These are phyloP conservation scores for Reticulascus tulasneorum DNA, from an alignment of 2,329 filamentous ascomycete genomes.

Conservation along the genomic window DNA sequence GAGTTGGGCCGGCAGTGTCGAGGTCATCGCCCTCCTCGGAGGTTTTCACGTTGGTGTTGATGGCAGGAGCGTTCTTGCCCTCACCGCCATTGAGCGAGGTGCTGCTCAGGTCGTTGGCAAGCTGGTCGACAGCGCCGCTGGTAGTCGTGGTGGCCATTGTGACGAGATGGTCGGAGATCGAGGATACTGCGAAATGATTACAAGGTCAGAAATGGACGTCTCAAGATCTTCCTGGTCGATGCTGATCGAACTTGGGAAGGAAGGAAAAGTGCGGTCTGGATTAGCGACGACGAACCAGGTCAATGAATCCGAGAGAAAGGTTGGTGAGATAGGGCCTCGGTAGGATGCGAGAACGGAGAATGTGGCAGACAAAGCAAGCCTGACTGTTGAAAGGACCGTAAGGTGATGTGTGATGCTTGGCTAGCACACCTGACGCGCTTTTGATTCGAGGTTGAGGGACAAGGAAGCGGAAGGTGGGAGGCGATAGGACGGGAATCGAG, in stretches of 20 bases:
- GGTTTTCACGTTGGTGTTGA: constrained; percentile 66
- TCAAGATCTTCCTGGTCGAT: constrained; percentile 1
- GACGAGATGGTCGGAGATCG: constrained; percentile 17
- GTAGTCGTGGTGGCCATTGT: constrained; percentile 60
- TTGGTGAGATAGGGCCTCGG: constrained; percentile 7
- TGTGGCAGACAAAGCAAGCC: constrained; percentile 4
- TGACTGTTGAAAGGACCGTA: constrained; percentile 8
- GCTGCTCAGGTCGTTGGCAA: constrained; percentile 72
- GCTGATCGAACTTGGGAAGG: background rate
- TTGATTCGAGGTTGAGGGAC: constrained; percentile 13
- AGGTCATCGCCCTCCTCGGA: constrained; percentile 52
- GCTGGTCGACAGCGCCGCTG: constrained; percentile 69
- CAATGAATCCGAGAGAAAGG: constrained; percentile 12
- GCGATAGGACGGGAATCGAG: constrained; percentile 6
- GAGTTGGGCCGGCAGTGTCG: constrained; percentile 65
- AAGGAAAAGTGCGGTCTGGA: background rate
- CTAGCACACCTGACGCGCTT: constrained; percentile 14
- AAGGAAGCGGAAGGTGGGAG: constrained; percentile 14
- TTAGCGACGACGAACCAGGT: constrained; percentile 8
- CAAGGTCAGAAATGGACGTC: constrained; percentile 1
- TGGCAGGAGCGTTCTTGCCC: constrained; percentile 60
- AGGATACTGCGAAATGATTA: constrained; percentile 11
- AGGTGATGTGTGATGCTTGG: constrained; percentile 14
- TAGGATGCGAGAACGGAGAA: constrained; percentile 6
- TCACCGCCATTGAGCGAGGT: constrained; percentile 65